Conservation (phyloP, 1,284 basidiomycete genomes). For the Austroboletus niveus region DNA sequence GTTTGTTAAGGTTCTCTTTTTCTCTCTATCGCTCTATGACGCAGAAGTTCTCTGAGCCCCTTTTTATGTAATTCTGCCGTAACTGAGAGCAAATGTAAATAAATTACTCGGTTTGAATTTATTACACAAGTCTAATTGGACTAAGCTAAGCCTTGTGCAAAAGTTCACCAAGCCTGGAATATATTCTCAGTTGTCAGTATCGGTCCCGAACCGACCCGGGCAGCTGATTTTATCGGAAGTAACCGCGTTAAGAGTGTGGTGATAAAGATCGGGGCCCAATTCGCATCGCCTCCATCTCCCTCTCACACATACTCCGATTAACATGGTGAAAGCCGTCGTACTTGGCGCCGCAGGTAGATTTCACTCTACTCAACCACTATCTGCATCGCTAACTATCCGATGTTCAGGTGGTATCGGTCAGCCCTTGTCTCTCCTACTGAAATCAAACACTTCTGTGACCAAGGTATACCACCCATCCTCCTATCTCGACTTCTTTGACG, state of each 20-base stretch:
- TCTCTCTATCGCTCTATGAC: too few species aligned
- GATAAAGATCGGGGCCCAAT: slow-evolving; percentile 20
- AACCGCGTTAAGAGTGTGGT: slow-evolving; percentile 10
- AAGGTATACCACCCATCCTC: slow-evolving; percentile 44
- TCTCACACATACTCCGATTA: slow-evolving; percentile 45
- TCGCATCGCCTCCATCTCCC: background rate
- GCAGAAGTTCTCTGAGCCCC: background rate
- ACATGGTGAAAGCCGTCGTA: slow-evolving; percentile 90
- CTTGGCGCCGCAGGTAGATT: slow-evolving; percentile 83
- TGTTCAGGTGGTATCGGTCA: slow-evolving; percentile 83
- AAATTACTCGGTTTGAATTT: too few species aligned
- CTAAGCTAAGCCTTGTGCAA: too few species aligned
- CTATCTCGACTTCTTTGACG: background rate
- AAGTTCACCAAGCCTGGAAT: too few species aligned
- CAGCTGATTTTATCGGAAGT: slow-evolving; percentile 14
- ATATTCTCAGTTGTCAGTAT: too few species aligned
- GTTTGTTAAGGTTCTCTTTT: slow-evolving; percentile 9
- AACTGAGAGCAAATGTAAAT: too few species aligned
- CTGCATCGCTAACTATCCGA: slow-evolving; percentile 2
- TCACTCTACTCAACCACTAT: background rate
- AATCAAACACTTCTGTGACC: slow-evolving; percentile 64
- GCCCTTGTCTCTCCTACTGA: slow-evolving; percentile 88
- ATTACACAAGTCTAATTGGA: too few species aligned
- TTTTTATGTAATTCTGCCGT: too few species aligned
- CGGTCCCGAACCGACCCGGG: background rate